Evolutionary conservation across 768 basidiomycete species (phyloP), one percentile per base, ranked within the genome.

Genomic region (Lepiota brunneoincarnata): DNA sequence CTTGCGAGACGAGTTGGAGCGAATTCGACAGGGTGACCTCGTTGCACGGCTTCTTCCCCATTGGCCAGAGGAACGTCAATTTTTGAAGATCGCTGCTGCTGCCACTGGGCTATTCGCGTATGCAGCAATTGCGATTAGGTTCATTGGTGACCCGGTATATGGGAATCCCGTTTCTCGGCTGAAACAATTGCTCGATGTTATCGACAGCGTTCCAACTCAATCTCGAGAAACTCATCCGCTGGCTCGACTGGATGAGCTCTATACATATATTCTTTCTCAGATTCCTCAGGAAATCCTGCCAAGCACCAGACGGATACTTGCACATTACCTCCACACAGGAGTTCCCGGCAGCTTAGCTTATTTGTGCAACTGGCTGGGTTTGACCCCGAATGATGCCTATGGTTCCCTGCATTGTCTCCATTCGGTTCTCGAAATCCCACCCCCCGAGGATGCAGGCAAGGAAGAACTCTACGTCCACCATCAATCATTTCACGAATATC

Each of bases 21-120:
- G 26, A n/a, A 61, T 62, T 36, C 56, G 38, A 9, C 17, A 46
- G 4, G 23, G 39, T 5, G 43, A 62, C 24, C 31, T 12, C 1
- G 2, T 21, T 9, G 15, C 24, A 10, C n/a, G 23, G 31, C 23
- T 20, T 17, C 15, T 12, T 7, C 11, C 51, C 2, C 38, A 34
- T 6, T 69, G 65, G 67, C 67, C 65, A 2, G 2, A 41, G 3
- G 15, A 40, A 1, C 36, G 51, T 5, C 28, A 55, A 3, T 40
- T 64, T 3, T 31, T 58, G 6, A n/a, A 11, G 1, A 56, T 69
- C 2, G 59, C 61, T 0, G 15, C 56, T 4, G 63, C 58, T 14
- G 60, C 67, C 1, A 59, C 57, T 1, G 63, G 65, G 7, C 59
- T 61, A 41, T 68, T 67, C 42, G 60, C 68, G 26, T 69, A 65